Evolutionary conservation across 2,329 filamentous ascomycete genomes (phyloP).

Genomic region (Verticillium zaregamsianum): DNA sequence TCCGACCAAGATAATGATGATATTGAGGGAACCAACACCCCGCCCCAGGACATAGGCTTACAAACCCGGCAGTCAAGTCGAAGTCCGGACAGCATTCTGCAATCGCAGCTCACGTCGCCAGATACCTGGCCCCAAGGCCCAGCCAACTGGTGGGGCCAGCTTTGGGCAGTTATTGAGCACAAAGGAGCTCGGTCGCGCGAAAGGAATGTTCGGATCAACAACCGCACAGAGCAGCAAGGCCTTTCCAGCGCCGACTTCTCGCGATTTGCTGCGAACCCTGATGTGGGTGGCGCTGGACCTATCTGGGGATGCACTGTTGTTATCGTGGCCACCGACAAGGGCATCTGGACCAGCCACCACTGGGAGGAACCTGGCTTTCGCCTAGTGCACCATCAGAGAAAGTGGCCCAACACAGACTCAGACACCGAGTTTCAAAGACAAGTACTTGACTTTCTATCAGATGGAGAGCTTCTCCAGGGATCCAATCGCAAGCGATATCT

Average conservation of each 20-base stretch:
- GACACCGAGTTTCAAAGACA: neutral
- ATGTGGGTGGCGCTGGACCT: constrained; percentile 3
- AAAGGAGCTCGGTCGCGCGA: neutral
- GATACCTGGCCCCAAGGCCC: neutral
- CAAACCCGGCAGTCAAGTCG: neutral
- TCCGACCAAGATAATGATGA: neutral
- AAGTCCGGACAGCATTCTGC: neutral
- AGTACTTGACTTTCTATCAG: neutral
- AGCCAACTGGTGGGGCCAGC: constrained; percentile 1
- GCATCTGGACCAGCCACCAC: constrained; percentile 5
- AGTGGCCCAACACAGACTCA: neutral
- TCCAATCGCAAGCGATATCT: neutral
- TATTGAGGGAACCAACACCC: neutral
- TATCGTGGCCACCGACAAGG: constrained; percentile 1
- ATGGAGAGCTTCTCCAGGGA: neutral
- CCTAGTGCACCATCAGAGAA: neutral
- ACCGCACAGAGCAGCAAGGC: neutral
- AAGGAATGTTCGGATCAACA: neutral
- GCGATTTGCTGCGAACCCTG: neutral
- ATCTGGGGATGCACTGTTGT: constrained; percentile 6
- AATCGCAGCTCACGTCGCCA: neutral
- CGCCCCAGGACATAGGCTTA: neutral
- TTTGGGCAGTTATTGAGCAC: neutral
- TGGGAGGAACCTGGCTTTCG: constrained; percentile 4
- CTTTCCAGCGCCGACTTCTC: constrained; percentile 1